Conservation (phyloP, 2,329 filamentous ascomycete genomes). For the Fonsecaea monophora region DNA sequence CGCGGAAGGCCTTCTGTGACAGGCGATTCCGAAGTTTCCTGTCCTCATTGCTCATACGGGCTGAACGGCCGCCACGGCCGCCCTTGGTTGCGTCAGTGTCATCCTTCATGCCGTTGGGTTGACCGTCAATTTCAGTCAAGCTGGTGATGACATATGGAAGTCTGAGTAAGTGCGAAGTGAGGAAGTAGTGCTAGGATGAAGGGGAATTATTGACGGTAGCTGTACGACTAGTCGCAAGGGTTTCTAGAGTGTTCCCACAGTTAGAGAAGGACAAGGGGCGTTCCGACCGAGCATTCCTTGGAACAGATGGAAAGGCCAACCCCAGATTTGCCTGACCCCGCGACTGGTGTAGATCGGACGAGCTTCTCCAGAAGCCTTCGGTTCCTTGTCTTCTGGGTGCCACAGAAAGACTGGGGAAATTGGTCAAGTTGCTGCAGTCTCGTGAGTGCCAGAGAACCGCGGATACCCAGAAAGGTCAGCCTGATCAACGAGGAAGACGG, state of each 20-base stretch:
- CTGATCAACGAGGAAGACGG: not conserved
- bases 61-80: not conserved
- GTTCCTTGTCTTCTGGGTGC: not conserved
- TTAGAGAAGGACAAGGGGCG: not conserved
- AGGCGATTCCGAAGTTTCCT: slow-evolving; percentile 30
- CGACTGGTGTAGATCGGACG: not conserved
- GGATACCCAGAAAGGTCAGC: not conserved
- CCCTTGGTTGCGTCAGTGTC: slow-evolving; percentile 1
- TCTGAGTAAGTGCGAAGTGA: slow-evolving; percentile 5
- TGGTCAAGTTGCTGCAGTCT: not conserved
- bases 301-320: not conserved
- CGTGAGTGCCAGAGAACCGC: not conserved
- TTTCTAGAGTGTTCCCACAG: not conserved
- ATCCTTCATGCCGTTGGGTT: not conserved
- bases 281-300: not conserved
- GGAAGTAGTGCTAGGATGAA: not conserved
- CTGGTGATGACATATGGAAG: slow-evolving; percentile 5
- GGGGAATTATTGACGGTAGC: not conserved
- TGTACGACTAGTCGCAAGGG: not conserved
- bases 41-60: slow-evolving; percentile 17
- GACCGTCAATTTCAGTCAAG: not conserved
- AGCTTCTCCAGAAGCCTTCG: not conserved
- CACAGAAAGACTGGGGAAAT: not conserved
- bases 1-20: slow-evolving; percentile 29
- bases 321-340: slow-evolving; percentile 1